Base-by-base conservation (phyloP, 306 rosid species). In the Ceratonia siliqua region DNA sequence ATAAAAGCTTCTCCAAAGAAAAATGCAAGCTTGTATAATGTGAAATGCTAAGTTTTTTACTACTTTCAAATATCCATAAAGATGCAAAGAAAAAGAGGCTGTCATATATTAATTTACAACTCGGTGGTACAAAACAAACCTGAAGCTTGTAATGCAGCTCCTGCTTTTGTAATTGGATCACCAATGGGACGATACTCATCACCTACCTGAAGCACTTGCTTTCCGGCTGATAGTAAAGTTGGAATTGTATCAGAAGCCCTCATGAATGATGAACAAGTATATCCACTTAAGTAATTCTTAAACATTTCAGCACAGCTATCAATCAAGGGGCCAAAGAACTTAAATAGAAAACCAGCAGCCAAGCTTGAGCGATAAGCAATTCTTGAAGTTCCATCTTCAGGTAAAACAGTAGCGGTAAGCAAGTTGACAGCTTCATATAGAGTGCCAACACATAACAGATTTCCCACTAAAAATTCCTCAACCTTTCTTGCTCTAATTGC, bases 81-180 rank as follows among this genome's bases (percentile, higher is more conserved):
- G 53, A 39, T 48, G 59, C 28, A 33, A 27, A 28, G 8, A 22
- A 18, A 52, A 14, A 4, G 27, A 13, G 22, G 25, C 15, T 50
- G 11, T 71, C 27, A 7, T 50, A 7, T 50, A 22, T 36, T 30
- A 50, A 32, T 33, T 56, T 18, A 21, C 32, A 72, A 36, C 21
- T 67, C 24, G 52, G 49, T 22, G 24, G 61, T 46, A 55, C 27
- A 78, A 73, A 27, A 83, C 77, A 62, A 65, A 93, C 98, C 98
- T 80, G 98, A 91, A 54, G 98, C 96, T 85, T 91, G 97, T 61
- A 89, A 62, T 27, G 87, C 79, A 67, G 97, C 93, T 68, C 93
- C 93, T 7, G 85, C 75, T 85, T 94, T 94, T n/a, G 18, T 20
- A 49, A 87, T 66, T 64, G 97, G 81, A 79, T 82, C 76, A 42